Percentiles rank a stretch among this genome's conserved stretches.
Evolutionary conservation across 306 rosid genomes (phyloP).

Genomic region (Corylus heterophylla): DNA sequence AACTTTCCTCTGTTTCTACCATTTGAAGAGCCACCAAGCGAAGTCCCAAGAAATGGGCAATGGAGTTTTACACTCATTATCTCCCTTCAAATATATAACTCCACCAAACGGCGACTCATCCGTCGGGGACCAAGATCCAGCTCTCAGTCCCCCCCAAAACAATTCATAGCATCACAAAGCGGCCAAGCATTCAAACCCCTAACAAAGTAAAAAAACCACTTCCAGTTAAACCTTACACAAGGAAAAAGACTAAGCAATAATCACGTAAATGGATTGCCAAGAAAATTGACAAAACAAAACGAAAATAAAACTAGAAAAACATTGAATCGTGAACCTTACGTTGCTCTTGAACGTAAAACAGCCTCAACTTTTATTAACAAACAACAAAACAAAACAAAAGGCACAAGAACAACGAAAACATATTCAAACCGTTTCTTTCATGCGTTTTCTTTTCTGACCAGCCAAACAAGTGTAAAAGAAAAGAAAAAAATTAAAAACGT

Average conservation of each 20-base stretch:
- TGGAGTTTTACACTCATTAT: conserved; percentile 59
- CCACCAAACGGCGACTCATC: conserved; percentile 35
- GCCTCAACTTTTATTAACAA: neutral
- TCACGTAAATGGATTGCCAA: neutral
- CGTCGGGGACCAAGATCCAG: conserved; percentile 55
- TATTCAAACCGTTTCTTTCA: neutral
- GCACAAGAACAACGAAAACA: neutral
- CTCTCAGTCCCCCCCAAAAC: conserved; percentile 55
- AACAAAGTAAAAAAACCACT: conserved; percentile 5
- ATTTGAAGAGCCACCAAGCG: conserved; percentile 45
- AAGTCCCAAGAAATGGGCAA: conserved; percentile 57
- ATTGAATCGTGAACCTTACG: neutral
- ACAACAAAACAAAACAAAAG: neutral
- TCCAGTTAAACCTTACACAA: neutral
- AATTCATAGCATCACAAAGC: conserved; percentile 26
- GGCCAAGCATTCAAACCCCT: conserved; percentile 28
- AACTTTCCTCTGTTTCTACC: conserved; percentile 33
- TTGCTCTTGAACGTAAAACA: neutral
- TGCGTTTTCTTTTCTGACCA: neutral
- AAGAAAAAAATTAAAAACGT: too few species aligned
- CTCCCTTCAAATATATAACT: conserved; percentile 27
- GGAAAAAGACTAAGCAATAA: neutral
- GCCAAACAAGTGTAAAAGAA: neutral
- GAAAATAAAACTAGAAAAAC: neutral
- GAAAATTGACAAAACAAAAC: neutral